Conservation (phyloP, 768 basidiomycete genomes). For the Rhodotorula kratochvilovae region DNA sequence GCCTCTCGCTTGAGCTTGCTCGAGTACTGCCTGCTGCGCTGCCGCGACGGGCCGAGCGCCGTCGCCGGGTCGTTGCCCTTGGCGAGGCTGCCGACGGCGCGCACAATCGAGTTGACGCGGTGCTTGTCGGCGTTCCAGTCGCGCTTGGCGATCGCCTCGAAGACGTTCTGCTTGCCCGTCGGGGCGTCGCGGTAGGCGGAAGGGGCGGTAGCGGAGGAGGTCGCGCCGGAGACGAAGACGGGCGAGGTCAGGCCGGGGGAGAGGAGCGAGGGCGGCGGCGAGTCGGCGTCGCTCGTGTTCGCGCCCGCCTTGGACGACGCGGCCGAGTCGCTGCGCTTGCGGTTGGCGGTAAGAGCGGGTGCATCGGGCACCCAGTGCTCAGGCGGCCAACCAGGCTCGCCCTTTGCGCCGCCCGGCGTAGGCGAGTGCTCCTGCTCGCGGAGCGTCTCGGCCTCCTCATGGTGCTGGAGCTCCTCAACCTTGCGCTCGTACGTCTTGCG, state of each 20-base stretch:
- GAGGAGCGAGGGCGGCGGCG: slow-evolving; percentile 1
- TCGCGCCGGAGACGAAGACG: slow-evolving; percentile 36
- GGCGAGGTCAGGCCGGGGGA: slow-evolving; percentile 6
- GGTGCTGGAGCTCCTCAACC: slow-evolving; percentile 39
- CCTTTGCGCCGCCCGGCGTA: not conserved
- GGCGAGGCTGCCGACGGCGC: slow-evolving; percentile 23
- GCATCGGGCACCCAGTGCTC: slow-evolving; percentile 21
- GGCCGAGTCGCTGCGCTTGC: slow-evolving; percentile 19
- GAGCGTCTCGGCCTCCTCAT: slow-evolving; percentile 30
- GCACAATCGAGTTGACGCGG: slow-evolving; percentile 33
- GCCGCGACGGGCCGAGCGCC: not conserved
- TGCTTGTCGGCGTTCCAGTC: slow-evolving; percentile 38
- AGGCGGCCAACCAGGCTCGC: slow-evolving; percentile 20
- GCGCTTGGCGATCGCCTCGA: slow-evolving; percentile 36
- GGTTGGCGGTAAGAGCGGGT: not conserved
- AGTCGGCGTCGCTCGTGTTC: slow-evolving; percentile 1
- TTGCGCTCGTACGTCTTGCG: slow-evolving; percentile 40
- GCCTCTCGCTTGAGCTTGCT: slow-evolving; percentile 41
- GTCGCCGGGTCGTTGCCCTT: slow-evolving; percentile 21
- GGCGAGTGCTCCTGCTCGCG: slow-evolving; percentile 1
- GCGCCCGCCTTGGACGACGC: slow-evolving; percentile 8
- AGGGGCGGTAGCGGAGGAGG: not conserved
- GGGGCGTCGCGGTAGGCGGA: slow-evolving; percentile 32
- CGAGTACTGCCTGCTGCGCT: slow-evolving; percentile 20
- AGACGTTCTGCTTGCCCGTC: slow-evolving; percentile 34